These are phyloP conservation scores for Dipteronia dyeriana DNA, from an alignment of 345 rosid genomes.

Conservation along the genomic window DNA sequence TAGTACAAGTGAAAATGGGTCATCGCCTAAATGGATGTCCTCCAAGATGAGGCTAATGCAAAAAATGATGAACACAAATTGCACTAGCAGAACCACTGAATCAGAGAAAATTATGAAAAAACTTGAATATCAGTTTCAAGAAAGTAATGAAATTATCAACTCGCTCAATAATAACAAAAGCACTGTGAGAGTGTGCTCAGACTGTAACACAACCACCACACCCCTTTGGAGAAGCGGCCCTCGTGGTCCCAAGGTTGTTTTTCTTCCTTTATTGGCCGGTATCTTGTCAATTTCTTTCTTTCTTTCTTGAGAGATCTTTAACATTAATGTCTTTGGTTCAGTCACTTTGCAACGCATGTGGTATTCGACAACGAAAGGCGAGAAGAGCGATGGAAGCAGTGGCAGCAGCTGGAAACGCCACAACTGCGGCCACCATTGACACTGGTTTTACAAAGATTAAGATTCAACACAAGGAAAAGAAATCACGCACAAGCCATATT, in stretches of 20 bases:
- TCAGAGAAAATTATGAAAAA: conserved; percentile 12
- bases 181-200: conserved; percentile 49
- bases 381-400: conserved; percentile 69
- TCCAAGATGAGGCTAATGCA: conserved; percentile 49
- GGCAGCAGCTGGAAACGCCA: conserved; percentile 45
- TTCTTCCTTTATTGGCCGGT: neutral
- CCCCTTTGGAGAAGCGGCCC: conserved; percentile 86
- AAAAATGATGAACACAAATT: conserved; percentile 33
- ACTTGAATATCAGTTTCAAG: conserved; percentile 24
- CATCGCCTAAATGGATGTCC: conserved; percentile 43
- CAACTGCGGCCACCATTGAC: conserved; percentile 21
- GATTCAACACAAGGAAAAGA: conserved; percentile 49
- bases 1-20: neutral
- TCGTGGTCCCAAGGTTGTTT: conserved; percentile 58
- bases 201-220: conserved; percentile 59
- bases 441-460: conserved; percentile 26
- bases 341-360: conserved; percentile 96
- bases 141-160: neutral
- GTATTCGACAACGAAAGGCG: conserved; percentile 90
- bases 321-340: conserved; percentile 24
- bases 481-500: conserved; percentile 27
- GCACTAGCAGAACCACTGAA: neutral
- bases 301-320: neutral
- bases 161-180: conserved; percentile 7
- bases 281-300: too few species aligned